Base-by-base conservation (phyloP, 2,329 filamentous ascomycete genomes). In the Fusarium verrucosum region DNA sequence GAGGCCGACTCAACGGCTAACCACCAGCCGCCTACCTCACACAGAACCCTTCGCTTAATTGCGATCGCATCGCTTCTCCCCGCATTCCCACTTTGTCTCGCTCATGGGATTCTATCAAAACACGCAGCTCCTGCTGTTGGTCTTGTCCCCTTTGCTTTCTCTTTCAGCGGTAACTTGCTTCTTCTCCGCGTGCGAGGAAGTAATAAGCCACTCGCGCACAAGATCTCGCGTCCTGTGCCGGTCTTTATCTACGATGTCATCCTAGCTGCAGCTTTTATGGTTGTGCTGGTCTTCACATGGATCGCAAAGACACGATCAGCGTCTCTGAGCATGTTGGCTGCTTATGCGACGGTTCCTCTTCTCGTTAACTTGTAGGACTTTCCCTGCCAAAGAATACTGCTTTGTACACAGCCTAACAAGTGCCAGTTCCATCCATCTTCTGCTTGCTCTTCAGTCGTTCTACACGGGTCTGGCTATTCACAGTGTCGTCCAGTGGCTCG, bases 251-350 rank as follows among this genome's bases (percentile, higher is more conserved):
- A 69, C 32, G 79, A 81, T 59, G 62, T 73, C 7, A 46, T 76
- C 9, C 73, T 81, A 4, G 75, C 78, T 9, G 71, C 75, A 1
- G 72, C 74, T 6, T 61, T 78, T 13, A 74, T 80, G 75, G 62
- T 77, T 8, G 76, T 80, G 7, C 57, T 81, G 46, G 75, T 80
- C 20, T 77, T 78, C 32, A 80, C 78, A 1, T 81, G 78, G 78
- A 74, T 75, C 35, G 60, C 64, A 30, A 69, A 69, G 16, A 58
- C 68, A 8, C 44, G 55, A 11, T 69, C 70, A 25, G 68, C 74
- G 4, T 70, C 74, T 49, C 58, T 79, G 44, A 75, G 73, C 36
- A 79, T 80, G 78, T 71, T 81, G 28, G 78, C 77, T 33, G 75
- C 79, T 13, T 81, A 81, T 62, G 74, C 75, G 11, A 81, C 79